Evolutionary conservation across 139 green algal species (phyloP).

Genomic region (Choricystis sp.): DNA sequence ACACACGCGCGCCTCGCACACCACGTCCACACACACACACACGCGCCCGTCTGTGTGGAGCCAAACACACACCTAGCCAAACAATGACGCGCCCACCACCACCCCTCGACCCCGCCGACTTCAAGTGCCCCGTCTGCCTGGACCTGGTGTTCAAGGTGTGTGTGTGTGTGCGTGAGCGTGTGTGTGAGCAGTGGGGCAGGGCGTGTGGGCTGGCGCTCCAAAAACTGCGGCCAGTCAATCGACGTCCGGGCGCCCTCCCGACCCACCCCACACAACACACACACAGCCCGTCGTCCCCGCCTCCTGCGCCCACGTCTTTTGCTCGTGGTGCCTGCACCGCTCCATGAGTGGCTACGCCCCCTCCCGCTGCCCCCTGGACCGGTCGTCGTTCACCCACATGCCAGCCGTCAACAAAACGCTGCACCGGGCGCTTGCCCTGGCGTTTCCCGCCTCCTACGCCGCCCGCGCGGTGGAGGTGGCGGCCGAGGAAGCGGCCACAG

Average conservation of each 20-base stretch:
- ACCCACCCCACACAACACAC: too few relatives aligned
- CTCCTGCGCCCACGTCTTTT: conserved; percentile 59
- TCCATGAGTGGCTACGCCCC: not conserved
- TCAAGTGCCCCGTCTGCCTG: conserved; percentile 50
- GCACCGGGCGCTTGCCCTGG: not conserved
- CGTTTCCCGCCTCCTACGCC: not conserved
- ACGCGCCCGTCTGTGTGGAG: too few relatives aligned
- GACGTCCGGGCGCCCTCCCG: too few relatives aligned
- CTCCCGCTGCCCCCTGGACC: not conserved
- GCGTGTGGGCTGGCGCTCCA: too few relatives aligned
- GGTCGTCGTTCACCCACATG: not conserved
- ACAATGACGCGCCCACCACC: too few relatives aligned
- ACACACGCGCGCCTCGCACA: too few relatives aligned
- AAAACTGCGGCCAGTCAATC: too few relatives aligned
- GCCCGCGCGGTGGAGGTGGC: not conserved
- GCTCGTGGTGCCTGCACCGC: conserved; percentile 43
- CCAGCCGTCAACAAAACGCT: not conserved
- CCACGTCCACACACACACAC: too few relatives aligned
- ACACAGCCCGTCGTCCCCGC: too few relatives aligned
- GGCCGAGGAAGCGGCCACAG: not conserved
- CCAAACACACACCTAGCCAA: too few relatives aligned
- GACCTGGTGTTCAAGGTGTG: conserved; percentile 60
- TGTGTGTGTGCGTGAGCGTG: too few relatives aligned
- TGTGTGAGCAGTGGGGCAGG: too few relatives aligned
- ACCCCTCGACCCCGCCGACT: not conserved